Evolutionary conservation across 2,329 filamentous ascomycete genomes (phyloP), one percentile per base, ranked within the genome.

Genomic region (Pseudopyricularia cyperi): DNA sequence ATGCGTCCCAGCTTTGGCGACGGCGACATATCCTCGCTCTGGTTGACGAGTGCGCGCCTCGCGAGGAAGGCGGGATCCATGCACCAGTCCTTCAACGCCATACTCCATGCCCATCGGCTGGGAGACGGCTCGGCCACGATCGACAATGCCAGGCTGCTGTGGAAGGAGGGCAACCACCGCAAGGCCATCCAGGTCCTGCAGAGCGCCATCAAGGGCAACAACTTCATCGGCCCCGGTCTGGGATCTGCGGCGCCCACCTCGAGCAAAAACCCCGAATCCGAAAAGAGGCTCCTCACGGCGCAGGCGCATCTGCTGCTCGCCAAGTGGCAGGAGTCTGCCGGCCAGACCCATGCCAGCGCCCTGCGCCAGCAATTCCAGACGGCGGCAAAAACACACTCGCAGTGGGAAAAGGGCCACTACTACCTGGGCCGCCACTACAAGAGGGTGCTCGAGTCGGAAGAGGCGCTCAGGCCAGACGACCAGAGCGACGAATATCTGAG

Each of bases 371-470:
- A 88, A 62, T 98, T 96, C 60, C 84, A 89, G 56, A 79, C 85
- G 57, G 90, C 90, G 1, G 80, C 86, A n/a, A 82, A 78, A 62
- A 82, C 79, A 1, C 72, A 74, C 59, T 69, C 73, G 5, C 80
- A 80, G 50, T 98, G 91, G 90, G 93, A 98, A 64, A 97, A 96
- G 66, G 90, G 89, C 0, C 91, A 97, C 63, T 98, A 97, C 65
- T 95, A 96, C 65, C 77, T 99, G 9, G 93, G 93, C 5, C 89
- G 91, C 47, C 89, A 97, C 67, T 98, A 98, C 75, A 94, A 95
- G 65, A 98, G 96, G 66, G 78, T 97, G 4, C 72, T 96, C 3
- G 91, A 97, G 60, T 87, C 89, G 0, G 89, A 97, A 65, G 90
- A 89, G 65, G 72, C 77, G 2, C 78, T 95, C 51, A 82, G 85